Base-by-base conservation (phyloP, 2,329 filamentous ascomycete species). In the Xylariaceae sp. region DNA sequence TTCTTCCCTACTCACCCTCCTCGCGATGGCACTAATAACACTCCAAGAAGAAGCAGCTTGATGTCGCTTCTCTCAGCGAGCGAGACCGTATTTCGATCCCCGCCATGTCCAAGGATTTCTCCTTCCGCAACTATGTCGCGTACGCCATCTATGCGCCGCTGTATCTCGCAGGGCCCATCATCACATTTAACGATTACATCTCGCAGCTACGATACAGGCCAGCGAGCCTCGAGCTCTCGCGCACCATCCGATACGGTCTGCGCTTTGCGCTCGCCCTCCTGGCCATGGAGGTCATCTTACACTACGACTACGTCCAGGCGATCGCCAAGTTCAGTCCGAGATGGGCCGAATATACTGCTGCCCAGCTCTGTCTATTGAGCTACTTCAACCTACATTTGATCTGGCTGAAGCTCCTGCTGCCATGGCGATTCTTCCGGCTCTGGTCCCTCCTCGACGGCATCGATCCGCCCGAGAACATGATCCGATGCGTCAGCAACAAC, bases 141-240 rank as follows among this genome's bases (percentile, higher is more conserved):
- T 99, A 96, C 69, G 76, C 85, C 37, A 81, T 97, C 54, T 99
- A 99, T 68, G 90, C 91, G 1, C 94, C 94, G 0, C 80, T 99
- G 1, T 99, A 97, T 71, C 80, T 99, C 30, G 83, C 92, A 0
- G 94, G 94, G 0, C 94, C 94, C 0, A 96, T 99, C 65, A 70
- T 99, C 57, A 97, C 92, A 12, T 99, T 97, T 76, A 99, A 99
- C 72, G 95, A 99, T 75, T 99, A 94, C 76, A 86, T 97, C 58
- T 88, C 89, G 0, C 94, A 99, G 70, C 78, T 80, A 56, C 87
- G 89, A 61, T 87, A 92, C 72, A 80, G 79, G 12, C 73, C 89
- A 0, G 80, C 86, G 10, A 91, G 83, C 53, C 85, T 94, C 64
- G 88, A 86, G 61, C 72, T 70, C 3, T 71, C 74, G 2, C 88